Base-by-base conservation (phyloP, 2,329 filamentous ascomycete species). In the Pseudocercospora macadamiae region DNA sequence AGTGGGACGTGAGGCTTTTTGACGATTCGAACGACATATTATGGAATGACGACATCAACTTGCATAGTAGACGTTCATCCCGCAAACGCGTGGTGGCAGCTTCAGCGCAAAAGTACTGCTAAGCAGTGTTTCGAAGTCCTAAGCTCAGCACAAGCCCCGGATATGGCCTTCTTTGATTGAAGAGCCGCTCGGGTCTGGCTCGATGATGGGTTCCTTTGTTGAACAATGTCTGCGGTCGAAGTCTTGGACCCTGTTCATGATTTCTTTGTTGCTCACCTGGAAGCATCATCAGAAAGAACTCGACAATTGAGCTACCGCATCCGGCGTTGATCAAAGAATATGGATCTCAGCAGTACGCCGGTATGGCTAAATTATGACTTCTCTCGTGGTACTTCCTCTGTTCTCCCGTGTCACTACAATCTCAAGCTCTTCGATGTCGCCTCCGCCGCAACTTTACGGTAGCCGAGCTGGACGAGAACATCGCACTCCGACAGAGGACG, bases 1-100 rank as follows among this genome's bases (percentile, higher is more conserved):
- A 92, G 88, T 18, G 89, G 89, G 12, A 81, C 78, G 55, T 87
- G 73, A 78, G 7, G 25, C 37, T 21, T 30, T 23, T 28, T 44
- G 32, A 53, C 32, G 34, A 53, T 26, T 53, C n/a, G n/a, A 49
- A 21, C 39, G 39, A 30, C 14, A 10, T 49, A 9, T 49, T 14
- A 23, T 32, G 23, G 8, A 49, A 8, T 23, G 12, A 28, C n/a
- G 51, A 53, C 42, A 42, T 34, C 32, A 32, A 21, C 42, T 1
- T 28, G 23, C 19, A 47, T 25, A 21, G 10, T 10, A 26, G 3
- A 47, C 6, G 1, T 2, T 19, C 23, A 16, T 21, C 23, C 42
- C 19, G 3, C 12, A 8, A 26, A 47, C 19, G 26, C 21, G 23
- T 25, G 9, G 23, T 26, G 26, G 42, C 12, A 25, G 19, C 21